Base-by-base conservation (phyloP, 768 basidiomycete species). In the Hemileccinum rubropunctum region DNA sequence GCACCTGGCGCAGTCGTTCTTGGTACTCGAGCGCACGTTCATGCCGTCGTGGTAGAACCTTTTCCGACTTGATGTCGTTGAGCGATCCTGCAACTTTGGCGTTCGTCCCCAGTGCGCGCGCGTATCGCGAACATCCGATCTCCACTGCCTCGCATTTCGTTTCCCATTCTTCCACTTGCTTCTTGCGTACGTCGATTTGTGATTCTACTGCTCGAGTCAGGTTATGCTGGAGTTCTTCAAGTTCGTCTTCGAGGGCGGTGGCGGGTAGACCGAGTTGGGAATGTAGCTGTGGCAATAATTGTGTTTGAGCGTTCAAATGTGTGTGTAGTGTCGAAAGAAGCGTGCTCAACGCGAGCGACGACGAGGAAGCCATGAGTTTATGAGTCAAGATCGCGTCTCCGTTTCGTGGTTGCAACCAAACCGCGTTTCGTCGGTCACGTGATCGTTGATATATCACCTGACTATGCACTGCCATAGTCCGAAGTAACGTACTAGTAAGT, bases 241-340 rank as follows among this genome's bases (percentile, higher is more conserved):
- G 76, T 51, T 97, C 93, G 64, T 90, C 86, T 64, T 89, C 82
- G 37, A 95, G 79, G 0, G 91, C 85, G 11, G 83, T 82, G 23
- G 81, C 69, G 9, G 92, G 90, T 13, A 95, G 76, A 28, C 90
- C 91, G 14, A 95, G 86, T 61, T 90, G 90, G 1, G 81, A 76
- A 67, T 95, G 91, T 4, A 95, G 74, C 7, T 84, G 82, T 14
- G 91, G 91, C 2, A 95, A 74, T 28, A 91, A 75, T 54, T 88
- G 84, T 0, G 89, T 91, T 68, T 95, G 91, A 2, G 83, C 71
- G 65, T 88, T 86, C 6, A 93, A 72, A 65, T 89, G 86, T 3
- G 82, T 77, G 56, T 91, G 88, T 23, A 94, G 67, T 18, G 88
- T 85, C 64, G 87, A 82, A 9, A 93, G 76, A 14, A 92, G 76